Evolutionary conservation across 2,329 filamentous ascomycete genomes (phyloP).

Genomic region (Pseudogymnoascus sp.): DNA sequence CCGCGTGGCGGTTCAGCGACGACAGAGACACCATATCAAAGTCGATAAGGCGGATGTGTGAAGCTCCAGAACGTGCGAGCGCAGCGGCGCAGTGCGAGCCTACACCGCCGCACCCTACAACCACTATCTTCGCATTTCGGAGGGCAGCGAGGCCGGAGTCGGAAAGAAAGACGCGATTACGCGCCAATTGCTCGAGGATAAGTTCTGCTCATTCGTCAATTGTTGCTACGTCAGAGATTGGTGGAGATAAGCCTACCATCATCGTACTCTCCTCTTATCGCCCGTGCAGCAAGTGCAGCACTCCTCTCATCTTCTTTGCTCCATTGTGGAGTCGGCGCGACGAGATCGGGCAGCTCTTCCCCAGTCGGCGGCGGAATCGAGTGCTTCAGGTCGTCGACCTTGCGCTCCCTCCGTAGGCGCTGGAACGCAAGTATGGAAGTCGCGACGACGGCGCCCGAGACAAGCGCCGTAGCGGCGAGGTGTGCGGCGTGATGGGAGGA

Average conservation of each 20-base stretch:
- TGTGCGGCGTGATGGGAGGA: slow-evolving; percentile 35
- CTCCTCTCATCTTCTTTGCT: slow-evolving; percentile 58
- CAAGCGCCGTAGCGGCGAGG: slow-evolving; percentile 62
- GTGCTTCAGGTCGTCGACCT: slow-evolving; percentile 50
- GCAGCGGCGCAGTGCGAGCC: slow-evolving; percentile 86
- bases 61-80: slow-evolving; percentile 80
- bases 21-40: slow-evolving; percentile 97
- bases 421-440: slow-evolving; percentile 57
- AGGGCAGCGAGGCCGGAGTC: slow-evolving; percentile 74
- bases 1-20: slow-evolving; percentile 89
- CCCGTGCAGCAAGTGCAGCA: slow-evolving; percentile 50
- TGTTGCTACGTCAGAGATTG: neutral
- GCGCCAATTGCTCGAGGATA: slow-evolving; percentile 87
- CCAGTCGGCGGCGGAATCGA: slow-evolving; percentile 45
- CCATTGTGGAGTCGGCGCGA: slow-evolving; percentile 33
- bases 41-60: slow-evolving; percentile 81
- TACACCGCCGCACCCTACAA: slow-evolving; percentile 91
- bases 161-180: slow-evolving; percentile 85
- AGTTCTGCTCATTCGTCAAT: slow-evolving; percentile 52
- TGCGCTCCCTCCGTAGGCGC: slow-evolving; percentile 47
- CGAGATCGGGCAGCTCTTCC: slow-evolving; percentile 29
- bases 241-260: slow-evolving; percentile 32
- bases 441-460: slow-evolving; percentile 54
- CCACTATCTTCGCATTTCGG: slow-evolving; percentile 72
- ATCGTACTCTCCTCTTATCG: slow-evolving; percentile 57